Evolutionary conservation across 1,284 basidiomycete species (phyloP), one percentile per base, ranked within the genome.

Genomic region (Volvariella volvacea): DNA sequence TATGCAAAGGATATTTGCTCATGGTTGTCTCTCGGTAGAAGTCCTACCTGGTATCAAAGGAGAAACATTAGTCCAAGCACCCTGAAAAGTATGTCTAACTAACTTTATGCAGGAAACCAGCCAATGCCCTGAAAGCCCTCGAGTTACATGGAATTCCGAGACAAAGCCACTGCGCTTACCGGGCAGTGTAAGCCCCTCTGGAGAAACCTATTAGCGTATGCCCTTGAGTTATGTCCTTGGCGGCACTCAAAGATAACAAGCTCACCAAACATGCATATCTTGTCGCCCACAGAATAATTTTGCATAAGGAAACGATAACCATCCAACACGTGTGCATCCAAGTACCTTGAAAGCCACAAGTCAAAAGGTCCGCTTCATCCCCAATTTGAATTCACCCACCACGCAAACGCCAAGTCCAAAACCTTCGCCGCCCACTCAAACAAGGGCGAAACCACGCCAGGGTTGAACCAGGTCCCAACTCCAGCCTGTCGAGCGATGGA

Each of bases 121-220:
- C 86, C 19, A 89, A 65, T 7, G 83, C 83, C 31, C 85, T 65
- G 40, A 3, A 31, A 25, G 16, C 25, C 41, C 33, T 17, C 14
- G 6, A 12, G 4, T 28, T 22, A 42, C 30, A 17, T 17, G 6
- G 38, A 38, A 22, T 36, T 12, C 8, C 17, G 21, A 19, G 21
- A 19, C 12, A 22, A 7, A 28, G 30, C 16, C 6, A 28, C 6
- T 42, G n/a, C 12, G 20, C 8, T 17, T 52, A 64, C 62, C 64
- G 70, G 22, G 85, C 86, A 3, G 82, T 87, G 53, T 88, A 88
- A 10, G 87, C 82, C 2, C 85, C 85, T 22, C 85, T 74, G 42
- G 82, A 86, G 55, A 88, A 88, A 0, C 83, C 80, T 80, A n/a
- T n/a, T n/a, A n/a, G n/a, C n/a, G n/a, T n/a, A n/a, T n/a, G n/a